These are phyloP conservation scores for Escallonia herrerae DNA, from an alignment of 129 eudicot genomes.

Conservation along the genomic window DNA sequence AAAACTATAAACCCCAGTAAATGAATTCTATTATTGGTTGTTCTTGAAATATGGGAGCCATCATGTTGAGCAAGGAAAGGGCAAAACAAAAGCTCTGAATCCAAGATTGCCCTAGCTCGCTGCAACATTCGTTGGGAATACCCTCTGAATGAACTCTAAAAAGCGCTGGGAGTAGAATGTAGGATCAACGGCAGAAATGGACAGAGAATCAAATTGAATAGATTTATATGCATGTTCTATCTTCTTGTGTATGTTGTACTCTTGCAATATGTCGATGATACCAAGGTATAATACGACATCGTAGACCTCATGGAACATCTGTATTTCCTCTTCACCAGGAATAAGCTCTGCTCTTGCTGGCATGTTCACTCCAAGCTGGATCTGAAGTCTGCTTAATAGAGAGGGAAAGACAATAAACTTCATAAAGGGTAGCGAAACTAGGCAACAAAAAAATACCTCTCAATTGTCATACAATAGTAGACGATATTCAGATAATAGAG, in stretches of 20 bases:
- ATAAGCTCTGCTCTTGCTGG: conserved; percentile 92
- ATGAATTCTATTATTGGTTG: too few relatives aligned
- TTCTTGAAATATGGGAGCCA: background rate
- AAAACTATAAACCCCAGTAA: background rate
- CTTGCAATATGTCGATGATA: conserved; percentile 88
- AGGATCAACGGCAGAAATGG: conserved; percentile 85
- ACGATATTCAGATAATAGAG: too few relatives aligned
- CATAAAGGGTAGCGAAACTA: background rate
- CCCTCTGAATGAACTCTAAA: conserved; percentile 65
- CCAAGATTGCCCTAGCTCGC: conserved; percentile 18
- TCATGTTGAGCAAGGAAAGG: background rate
- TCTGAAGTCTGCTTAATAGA: conserved; percentile 57
- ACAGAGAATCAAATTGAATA: conserved; percentile 67
- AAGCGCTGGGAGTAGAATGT: conserved; percentile 72
- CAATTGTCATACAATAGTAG: too few relatives aligned
- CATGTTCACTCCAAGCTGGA: conserved; percentile 95
- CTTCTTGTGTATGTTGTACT: conserved; percentile 79
- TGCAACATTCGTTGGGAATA: conserved; percentile 54
- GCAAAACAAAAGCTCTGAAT: background rate
- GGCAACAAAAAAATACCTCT: background rate
- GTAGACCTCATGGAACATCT: conserved; percentile 68
- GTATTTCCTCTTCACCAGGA: conserved; percentile 37
- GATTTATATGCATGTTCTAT: conserved; percentile 86
- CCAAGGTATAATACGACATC: conserved; percentile 88
- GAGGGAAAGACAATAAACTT: background rate